Conservation (phyloP, 306 rosid species). For the Leucaena leucocephala region DNA sequence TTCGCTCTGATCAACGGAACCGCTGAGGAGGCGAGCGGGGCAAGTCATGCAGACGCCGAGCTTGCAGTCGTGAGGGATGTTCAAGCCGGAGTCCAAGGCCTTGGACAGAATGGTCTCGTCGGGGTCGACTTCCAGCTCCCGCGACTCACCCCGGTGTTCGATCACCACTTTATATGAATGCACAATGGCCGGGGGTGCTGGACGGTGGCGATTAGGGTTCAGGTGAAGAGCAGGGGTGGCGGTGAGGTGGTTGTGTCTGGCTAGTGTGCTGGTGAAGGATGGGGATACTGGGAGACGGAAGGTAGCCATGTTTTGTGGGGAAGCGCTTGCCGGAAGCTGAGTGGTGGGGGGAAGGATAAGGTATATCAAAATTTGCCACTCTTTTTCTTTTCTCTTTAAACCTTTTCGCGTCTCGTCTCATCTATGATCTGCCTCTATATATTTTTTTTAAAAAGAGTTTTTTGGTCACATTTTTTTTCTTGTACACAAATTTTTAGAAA, state of each 20-base stretch:
- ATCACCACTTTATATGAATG: conserved; percentile 75
- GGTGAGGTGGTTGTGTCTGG: conserved; percentile 45
- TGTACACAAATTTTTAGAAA: too few species aligned
- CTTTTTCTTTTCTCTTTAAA: background rate
- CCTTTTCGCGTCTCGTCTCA: too few species aligned
- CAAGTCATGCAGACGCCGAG: conserved; percentile 99
- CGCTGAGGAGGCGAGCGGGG: conserved; percentile 82
- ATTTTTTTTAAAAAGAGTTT: too few species aligned
- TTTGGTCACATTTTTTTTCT: too few species aligned
- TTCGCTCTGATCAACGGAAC: conserved; percentile 88
- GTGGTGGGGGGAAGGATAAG: conserved; percentile 48
- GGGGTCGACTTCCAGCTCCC: conserved; percentile 59
- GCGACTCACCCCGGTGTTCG: conserved; percentile 71
- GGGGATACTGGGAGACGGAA: conserved; percentile 57
- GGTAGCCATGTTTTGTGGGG: conserved; percentile 51
- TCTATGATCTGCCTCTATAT: too few species aligned
- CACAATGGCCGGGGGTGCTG: conserved; percentile 32
- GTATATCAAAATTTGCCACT: background rate
- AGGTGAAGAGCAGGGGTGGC: conserved; percentile 35
- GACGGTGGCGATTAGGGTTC: conserved; percentile 33
- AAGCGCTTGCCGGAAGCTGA: background rate
- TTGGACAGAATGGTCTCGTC: conserved; percentile 64
- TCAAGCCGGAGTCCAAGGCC: conserved; percentile 76
- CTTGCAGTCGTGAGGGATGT: conserved; percentile 91
- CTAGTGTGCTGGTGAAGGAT: conserved; percentile 36